Base-by-base conservation (phyloP, 2,329 filamentous ascomycete genomes). In the Zymoseptoria crescenta region DNA sequence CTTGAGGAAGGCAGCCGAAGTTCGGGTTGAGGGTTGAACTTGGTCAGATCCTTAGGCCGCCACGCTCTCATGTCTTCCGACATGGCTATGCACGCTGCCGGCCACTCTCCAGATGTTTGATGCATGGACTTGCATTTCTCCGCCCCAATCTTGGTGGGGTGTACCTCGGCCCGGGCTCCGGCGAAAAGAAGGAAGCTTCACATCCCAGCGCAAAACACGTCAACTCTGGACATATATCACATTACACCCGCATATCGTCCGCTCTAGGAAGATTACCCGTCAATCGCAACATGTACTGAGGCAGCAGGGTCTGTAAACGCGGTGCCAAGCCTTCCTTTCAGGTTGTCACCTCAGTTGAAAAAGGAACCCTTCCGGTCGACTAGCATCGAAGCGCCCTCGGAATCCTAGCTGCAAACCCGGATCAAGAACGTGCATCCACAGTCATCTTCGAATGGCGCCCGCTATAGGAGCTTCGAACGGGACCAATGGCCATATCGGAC, bases 1-100 rank as follows among this genome's bases (percentile, higher is more conserved):
- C 54, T 64, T 81, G 13, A 72, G 78, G 49, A 81, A 81, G 64
- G 79, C 79, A 7, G 78, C 79, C 6, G 73, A 75, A 61, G 62
- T 74, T n/a, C 69, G 69, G 55, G 58, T 72, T 4, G 57, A 57
- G n/a, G 4, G 35, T n/a, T 45, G 35, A 45, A 45, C 13, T 13
- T n/a, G 13, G 16, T 45, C 16, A 7, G 3, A 16, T 4, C 13
- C 7, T n/a, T n/a, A 4, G 13, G 13, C 13, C 16, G n/a, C 9
- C 35, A 7, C 35, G 10, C 10, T 45, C 35, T n/a, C 35, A 45
- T 3, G 13, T 16, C 9, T 16, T 16, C 10, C 35, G 35, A 45
- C 2, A 45, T 3, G 16, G 7, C 4, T 16, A n/a, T 45, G 35
- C 35, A 16, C 35, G 3, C 35, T 45, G 35, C 10, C 5, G 35